Evolutionary conservation across 345 rosid genomes (phyloP), one percentile per base, ranked within the genome.

Genomic region (Excoecaria agallocha): DNA sequence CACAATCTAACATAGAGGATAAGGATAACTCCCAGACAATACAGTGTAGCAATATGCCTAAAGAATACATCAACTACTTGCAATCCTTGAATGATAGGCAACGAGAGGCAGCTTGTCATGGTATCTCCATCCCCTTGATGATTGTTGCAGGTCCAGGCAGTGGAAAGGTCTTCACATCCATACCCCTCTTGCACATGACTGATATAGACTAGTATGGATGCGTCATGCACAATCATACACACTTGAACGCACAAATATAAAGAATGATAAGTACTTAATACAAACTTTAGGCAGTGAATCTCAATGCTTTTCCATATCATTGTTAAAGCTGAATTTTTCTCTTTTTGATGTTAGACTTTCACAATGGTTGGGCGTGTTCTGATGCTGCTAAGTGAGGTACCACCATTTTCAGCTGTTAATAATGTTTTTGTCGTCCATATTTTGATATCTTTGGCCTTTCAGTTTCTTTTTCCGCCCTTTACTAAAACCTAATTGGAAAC

Each of bases 141-240:
- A 92, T 94, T 79, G 86, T 83, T 58, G 98, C 98, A 77, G 98
- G 98, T 83, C 97, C 97, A 38, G 97, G 98, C 78, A 94, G 98
- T 71, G 97, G 98, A 74, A 94, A 94, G 97, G 98, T 92, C 30
- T 69, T 68, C 74, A n/a, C 60, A 72, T 73, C 35, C 7, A 46
- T 57, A 17, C 55, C 54, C 69, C 8, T 57, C 20, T 25, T 35
- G 45, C 39, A 48, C 12, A 56, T 19, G 41, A 13, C 2, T 5
- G 15, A 7, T 43, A 38, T 25, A 55, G 11, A 20, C 46, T 37
- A n/a, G 9, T 58, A 45, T 41, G n/a, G 55, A 43, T 22, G 52
- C 43, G 20, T 35, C 30, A 5, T 54, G 60, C 25, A 7, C 54
- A 10, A 46, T 9, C 6, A 41, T 9, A 49, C 54, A 60, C 59